Base-by-base conservation (phyloP, 2,329 filamentous ascomycete species). In the Ceratocystis destructans region DNA sequence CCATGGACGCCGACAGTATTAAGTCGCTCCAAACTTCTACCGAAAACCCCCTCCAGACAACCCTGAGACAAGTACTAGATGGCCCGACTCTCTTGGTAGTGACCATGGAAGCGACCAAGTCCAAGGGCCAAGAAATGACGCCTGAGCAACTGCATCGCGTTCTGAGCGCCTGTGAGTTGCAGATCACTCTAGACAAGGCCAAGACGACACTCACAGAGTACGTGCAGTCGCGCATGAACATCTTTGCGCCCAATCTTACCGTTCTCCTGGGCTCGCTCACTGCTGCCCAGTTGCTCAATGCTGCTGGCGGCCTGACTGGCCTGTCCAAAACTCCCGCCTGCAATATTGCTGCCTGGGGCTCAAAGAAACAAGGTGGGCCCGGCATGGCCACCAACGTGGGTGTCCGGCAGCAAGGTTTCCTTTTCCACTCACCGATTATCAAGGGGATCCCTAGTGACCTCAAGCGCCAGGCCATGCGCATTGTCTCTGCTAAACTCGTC, bases 221-320 rank as follows among this genome's bases (percentile, higher is more conserved):
- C 72, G 94, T 99, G 17, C 90, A 96, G 76, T 96, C 93, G 45
- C 89, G 94, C 69, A 97, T 99, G 90, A 94, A 88, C 70, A 81
- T 96, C 44, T 97, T 97, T 73, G 94, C 94, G 3, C 94, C 94
- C 0, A 99, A 99, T 72, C 77, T 97, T 65, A 96, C 94, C 0
- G 87, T 86, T 1, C 83, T 99, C 20, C 89, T 99, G 67, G 94
- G 94, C 20, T 94, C 93, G 0, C 81, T 96, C 20, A 96, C 93
- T 2, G 93, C 94, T 6, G 94, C 94, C 3, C 93, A 97, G 76
- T 83, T 99, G n/a, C 87, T 99, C 72, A 96, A 96, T 75, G 90
- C 90, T 68, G 89, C 91, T 0, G 94, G 94, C 69, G 94, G 94
- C 7, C 79, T 99, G 41, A 89, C 87, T 1, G 90, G 90, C 45